Evolutionary conservation across 768 basidiomycete genomes (phyloP).

Genomic region (Suillus subluteus): DNA sequence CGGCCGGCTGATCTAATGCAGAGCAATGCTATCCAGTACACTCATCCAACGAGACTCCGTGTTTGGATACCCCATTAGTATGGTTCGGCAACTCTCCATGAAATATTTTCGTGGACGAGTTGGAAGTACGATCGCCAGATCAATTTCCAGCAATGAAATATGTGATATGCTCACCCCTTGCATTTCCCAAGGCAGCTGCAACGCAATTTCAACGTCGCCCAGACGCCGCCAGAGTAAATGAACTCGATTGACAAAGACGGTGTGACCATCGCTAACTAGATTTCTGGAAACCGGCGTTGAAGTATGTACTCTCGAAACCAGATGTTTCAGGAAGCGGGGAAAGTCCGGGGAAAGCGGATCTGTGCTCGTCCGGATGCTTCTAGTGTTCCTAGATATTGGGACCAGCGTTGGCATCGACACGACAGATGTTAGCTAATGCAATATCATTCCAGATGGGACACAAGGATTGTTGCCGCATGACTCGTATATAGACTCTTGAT

Average conservation of each 20-base stretch:
- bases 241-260: neutral
- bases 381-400: neutral
- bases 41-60: neutral
- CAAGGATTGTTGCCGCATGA: neutral
- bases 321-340: neutral
- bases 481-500: neutral
- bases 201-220: neutral
- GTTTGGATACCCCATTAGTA: neutral
- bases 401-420: neutral
- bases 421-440: neutral
- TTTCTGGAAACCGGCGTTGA: neutral
- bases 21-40: neutral
- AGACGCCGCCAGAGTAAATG: neutral
- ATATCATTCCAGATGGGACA: neutral
- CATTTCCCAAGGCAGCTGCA: neutral
- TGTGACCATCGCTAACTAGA: neutral
- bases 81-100: neutral
- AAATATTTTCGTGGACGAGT: neutral
- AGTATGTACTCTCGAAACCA: neutral
- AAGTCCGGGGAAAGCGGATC: neutral
- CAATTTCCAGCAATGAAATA: neutral
- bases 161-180: neutral
- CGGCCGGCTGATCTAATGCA: neutral
- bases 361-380: neutral
- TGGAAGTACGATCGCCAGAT: neutral